Conservation (phyloP, 2,329 filamentous ascomycete species). For the Trichoderma pleuroti region DNA sequence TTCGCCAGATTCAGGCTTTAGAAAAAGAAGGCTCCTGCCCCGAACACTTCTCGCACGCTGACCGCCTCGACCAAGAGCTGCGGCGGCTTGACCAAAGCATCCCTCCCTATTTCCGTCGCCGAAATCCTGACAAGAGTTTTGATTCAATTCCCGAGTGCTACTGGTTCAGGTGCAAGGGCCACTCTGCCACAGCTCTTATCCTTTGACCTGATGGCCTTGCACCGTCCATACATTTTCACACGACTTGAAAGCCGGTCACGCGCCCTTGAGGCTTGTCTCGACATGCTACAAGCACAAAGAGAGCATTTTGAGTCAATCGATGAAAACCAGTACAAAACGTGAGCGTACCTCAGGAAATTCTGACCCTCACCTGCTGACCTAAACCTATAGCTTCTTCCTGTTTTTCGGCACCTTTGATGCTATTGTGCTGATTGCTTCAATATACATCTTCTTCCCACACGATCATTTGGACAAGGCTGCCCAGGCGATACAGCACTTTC, state of each 20-base stretch:
- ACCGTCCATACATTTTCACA: not conserved
- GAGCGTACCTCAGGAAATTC: not conserved
- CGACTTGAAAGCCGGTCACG: not conserved
- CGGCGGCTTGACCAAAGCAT: not conserved
- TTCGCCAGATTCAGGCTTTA: not conserved
- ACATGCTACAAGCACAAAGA: not conserved
- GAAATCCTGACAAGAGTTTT: not conserved
- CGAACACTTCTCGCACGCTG: not conserved
- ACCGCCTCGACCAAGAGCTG: not conserved
- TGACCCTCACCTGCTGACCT: not conserved
- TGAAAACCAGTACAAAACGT: not conserved
- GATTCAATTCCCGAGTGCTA: not conserved
- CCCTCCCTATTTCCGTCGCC: not conserved
- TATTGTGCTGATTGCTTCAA: not conserved
- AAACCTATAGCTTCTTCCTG: not conserved
- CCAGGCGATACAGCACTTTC: not conserved
- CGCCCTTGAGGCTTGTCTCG: not conserved
- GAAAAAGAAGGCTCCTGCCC: not conserved
- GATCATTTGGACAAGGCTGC: not conserved
- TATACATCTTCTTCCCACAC: not conserved
- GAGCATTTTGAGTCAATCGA: not conserved
- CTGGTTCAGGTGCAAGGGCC: not conserved
- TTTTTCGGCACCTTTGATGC: not conserved
- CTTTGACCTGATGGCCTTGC: not conserved
- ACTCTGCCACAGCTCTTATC: not conserved